Conservation (phyloP, 2,329 filamentous ascomycete genomes). For the Sporothrix curviconia region DNA sequence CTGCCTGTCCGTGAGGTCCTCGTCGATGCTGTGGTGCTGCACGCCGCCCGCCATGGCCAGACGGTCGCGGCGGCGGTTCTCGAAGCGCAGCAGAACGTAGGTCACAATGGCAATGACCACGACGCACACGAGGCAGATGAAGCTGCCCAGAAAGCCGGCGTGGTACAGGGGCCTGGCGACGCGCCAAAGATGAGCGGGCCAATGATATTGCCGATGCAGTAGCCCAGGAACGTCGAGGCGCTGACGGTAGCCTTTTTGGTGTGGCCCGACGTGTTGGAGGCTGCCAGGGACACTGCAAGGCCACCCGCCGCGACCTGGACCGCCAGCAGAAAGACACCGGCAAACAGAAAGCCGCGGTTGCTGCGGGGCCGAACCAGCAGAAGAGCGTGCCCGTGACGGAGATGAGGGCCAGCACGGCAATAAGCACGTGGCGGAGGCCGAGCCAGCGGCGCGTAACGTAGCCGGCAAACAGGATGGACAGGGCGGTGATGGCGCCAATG, state of each 20-base stretch:
- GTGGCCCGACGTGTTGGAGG: conserved; percentile 47
- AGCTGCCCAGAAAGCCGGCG: conserved; percentile 8
- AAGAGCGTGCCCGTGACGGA: conserved; percentile 6
- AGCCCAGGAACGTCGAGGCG: conserved; percentile 52
- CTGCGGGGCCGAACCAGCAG: conserved; percentile 6
- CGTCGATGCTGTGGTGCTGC: neutral
- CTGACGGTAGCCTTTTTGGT: conserved; percentile 61
- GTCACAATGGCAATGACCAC: neutral
- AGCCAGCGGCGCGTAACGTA: conserved; percentile 6
- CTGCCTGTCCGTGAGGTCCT: conserved; percentile 4
- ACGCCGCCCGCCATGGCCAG: neutral
- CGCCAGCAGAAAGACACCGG: conserved; percentile 8
- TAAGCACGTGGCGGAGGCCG: neutral
- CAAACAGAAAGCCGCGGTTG: conserved; percentile 7
- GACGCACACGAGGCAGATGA: conserved; percentile 4
- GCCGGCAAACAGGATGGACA: conserved; percentile 6
- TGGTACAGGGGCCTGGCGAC: conserved; percentile 6
- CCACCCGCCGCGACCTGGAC: conserved; percentile 4
- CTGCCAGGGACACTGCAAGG: conserved; percentile 36
- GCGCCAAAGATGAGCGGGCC: conserved; percentile 54
- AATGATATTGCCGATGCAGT: conserved; percentile 54
- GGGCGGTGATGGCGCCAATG: conserved; percentile 10
- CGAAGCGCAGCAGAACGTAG: neutral
- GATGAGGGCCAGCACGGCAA: neutral
- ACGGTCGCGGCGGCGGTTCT: neutral